These are phyloP conservation scores for Auricularia cornea DNA, from an alignment of 768 basidiomycete genomes.

Conservation along the genomic window DNA sequence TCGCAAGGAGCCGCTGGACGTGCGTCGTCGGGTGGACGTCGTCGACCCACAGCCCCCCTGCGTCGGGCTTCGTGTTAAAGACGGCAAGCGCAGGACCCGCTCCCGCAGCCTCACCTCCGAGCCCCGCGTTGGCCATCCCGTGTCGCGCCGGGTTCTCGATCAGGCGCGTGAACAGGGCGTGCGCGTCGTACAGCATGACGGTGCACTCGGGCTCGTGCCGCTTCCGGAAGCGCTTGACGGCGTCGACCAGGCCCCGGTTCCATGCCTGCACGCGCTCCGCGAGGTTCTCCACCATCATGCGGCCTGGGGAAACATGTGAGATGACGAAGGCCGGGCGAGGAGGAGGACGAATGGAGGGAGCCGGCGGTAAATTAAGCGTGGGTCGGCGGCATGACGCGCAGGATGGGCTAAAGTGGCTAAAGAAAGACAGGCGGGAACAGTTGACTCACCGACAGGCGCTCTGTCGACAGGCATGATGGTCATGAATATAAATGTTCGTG, in stretches of 20 bases:
- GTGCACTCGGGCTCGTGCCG: background rate
- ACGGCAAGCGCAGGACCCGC: slow-evolving; percentile 24
- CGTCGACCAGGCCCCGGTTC: background rate
- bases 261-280: background rate
- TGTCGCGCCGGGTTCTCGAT: background rate
- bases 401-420: background rate
- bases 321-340: too few relatives aligned
- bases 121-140: background rate
- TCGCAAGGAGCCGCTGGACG: background rate
- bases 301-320: background rate
- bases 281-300: background rate
- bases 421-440: background rate
- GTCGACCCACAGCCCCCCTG: slow-evolving; percentile 44
- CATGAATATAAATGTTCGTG: slow-evolving; percentile 47
- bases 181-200: background rate
- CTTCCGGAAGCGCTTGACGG: background rate
- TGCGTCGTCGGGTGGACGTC: background rate
- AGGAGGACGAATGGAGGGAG: too few relatives aligned
- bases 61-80: slow-evolving; percentile 24
- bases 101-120: background rate
- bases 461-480: slow-evolving; percentile 49
- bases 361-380: too few relatives aligned
- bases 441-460: slow-evolving; percentile 23
- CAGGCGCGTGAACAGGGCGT: background rate
- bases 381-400: background rate